Base-by-base conservation (phyloP, 768 basidiomycete species). In the Tulasnella sp. region DNA sequence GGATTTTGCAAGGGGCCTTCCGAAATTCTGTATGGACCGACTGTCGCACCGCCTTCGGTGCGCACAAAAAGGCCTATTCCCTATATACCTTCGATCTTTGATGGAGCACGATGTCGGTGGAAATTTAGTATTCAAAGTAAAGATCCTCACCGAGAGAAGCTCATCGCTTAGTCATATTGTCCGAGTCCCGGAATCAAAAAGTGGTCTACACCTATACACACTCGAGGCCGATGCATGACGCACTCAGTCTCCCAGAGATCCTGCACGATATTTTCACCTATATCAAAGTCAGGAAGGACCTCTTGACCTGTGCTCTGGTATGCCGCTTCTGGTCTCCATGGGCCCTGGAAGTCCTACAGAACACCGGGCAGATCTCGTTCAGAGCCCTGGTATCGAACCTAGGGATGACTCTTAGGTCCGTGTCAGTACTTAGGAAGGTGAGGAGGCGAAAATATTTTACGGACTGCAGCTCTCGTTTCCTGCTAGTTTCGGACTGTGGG, bases 261-360 rank as follows among this genome's bases (percentile, higher is more conserved):
- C 23, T 57, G 11, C 9, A 57, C 13, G 13, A 2, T 29, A 57
- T 29, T 15, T 15, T 57, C n/a, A 7, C 9, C 15, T 15, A 29
- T 6, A 57, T 57, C 10, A 26, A n/a, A 15, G 55, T 29, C 23
- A 57, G n/a, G 7, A 57, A 29, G 10, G 55, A 57, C 55, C 26
- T 57, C 29, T 29, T 57, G 29, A 7, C 9, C 23, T 57, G 55
- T 29, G n/a, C 55, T 26, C 55, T 57, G 6, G 55, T 57, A 9
- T 57, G 55, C n/a, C n/a, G 55, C n/a, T 57, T 57, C 23, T 57
- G 55, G 55, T 57, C 55, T 29, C 55, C n/a, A 57, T 57, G 55
- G 55, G 55, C 55, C n/a, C n/a, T 57, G n/a, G 55, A 57, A 26
- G 55, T 29, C 55, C n/a, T 26, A 23, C 7, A 4, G 55, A 26